Conservation (phyloP, 441 rosid species). For the Erodium texanum region DNA sequence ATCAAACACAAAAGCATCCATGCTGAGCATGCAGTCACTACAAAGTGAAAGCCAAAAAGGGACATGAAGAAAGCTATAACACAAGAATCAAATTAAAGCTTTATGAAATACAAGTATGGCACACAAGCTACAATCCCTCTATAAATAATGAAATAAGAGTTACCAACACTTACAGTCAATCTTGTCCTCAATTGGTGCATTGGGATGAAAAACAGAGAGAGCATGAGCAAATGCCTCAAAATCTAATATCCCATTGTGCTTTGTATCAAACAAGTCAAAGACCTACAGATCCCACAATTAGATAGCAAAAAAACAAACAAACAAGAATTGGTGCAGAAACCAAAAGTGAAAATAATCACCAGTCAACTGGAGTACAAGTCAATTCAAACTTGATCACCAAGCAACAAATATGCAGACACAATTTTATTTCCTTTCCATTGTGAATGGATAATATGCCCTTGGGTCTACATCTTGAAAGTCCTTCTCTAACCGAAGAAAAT, state of each 20-base stretch:
- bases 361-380: background rate
- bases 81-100: background rate
- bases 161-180: slow-evolving; percentile 37
- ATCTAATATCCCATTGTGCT: slow-evolving; percentile 89
- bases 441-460: background rate
- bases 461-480: background rate
- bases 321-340: background rate
- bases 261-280: slow-evolving; percentile 87
- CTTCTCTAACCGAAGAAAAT: background rate
- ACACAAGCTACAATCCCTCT: background rate
- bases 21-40: background rate
- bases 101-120: background rate
- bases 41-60: background rate
- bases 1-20: background rate
- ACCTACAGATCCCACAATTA: slow-evolving; percentile 36
- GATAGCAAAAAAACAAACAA: background rate
- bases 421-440: background rate
- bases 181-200: slow-evolving; percentile 80
- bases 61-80: background rate
- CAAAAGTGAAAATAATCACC: background rate
- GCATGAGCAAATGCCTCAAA: slow-evolving; percentile 96
- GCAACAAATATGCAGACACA: background rate
- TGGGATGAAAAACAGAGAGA: slow-evolving; percentile 91
- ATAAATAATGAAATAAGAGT: background rate
- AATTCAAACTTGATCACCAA: slow-evolving; percentile 2